Evolutionary conservation across 108 stramenopile species (phyloP).

Genomic region (Skeletonema potamos): DNA sequence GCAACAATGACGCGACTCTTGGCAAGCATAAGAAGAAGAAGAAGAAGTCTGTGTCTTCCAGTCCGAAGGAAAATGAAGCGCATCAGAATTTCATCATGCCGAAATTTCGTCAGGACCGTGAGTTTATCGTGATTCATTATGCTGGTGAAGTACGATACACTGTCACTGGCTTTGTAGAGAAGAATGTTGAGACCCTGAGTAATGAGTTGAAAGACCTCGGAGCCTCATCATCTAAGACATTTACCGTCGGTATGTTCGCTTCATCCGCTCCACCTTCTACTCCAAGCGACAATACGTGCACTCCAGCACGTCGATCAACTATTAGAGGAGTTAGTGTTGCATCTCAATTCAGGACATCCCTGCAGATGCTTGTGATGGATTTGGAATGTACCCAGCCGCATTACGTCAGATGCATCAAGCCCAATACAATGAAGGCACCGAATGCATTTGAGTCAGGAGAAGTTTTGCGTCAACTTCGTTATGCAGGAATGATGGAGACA

Average conservation of each 20-base stretch:
- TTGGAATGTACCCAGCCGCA: slow-evolving; percentile 88
- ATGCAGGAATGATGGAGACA: slow-evolving; percentile 99
- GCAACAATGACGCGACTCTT: neutral
- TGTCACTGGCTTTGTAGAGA: slow-evolving; percentile 88
- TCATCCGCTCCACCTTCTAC: slow-evolving; percentile 11
- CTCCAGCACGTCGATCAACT: slow-evolving; percentile 56
- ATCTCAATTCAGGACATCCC: slow-evolving; percentile 83
- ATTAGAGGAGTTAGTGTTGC: slow-evolving; percentile 87
- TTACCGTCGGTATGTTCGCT: slow-evolving; percentile 59
- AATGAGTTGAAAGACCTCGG: slow-evolving; percentile 86
- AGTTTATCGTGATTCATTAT: slow-evolving; percentile 92
- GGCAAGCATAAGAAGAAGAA: slow-evolving; percentile 52
- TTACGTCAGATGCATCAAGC: slow-evolving; percentile 93
- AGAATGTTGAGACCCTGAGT: slow-evolving; percentile 90
- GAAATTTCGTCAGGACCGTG: slow-evolving; percentile 85
- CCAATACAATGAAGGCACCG: slow-evolving; percentile 75
- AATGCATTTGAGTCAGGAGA: slow-evolving; percentile 75
- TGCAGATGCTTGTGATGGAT: slow-evolving; percentile 79
- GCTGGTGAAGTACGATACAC: slow-evolving; percentile 93
- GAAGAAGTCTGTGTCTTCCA: slow-evolving; percentile 18
- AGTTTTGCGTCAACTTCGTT: slow-evolving; percentile 89
- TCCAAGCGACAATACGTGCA: slow-evolving; percentile 7
- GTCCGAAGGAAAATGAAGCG: slow-evolving; percentile 15
- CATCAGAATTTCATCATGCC: slow-evolving; percentile 87
- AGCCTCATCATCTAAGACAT: slow-evolving; percentile 48